phyloP scores from a whole-genome alignment of 257 asterid species.

The Salvia splendens region DNA sequence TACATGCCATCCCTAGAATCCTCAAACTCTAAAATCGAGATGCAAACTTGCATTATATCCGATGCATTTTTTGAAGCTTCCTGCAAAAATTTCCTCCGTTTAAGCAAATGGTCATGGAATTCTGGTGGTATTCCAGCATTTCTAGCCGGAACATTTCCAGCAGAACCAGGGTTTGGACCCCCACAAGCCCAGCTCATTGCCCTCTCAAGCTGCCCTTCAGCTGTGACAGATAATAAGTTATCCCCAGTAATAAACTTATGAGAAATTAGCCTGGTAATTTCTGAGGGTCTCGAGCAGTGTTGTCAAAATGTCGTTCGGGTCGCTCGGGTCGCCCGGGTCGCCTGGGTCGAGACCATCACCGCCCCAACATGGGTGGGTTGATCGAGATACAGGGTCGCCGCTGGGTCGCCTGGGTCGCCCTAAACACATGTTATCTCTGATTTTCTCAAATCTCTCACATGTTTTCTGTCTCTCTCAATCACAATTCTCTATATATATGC shows the following conservation, averaged over 20 bases:
- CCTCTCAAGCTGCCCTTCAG: conserved; percentile 99
- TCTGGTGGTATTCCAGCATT: conserved; percentile 86
- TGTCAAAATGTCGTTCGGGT: too few species aligned
- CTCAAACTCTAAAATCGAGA: conserved; percentile 88
- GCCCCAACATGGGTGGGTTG: too few species aligned
- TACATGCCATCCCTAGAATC: conserved; percentile 87
- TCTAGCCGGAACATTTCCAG: conserved; percentile 55
- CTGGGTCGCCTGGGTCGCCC: too few species aligned
- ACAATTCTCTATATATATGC: too few species aligned
- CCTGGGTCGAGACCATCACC: too few species aligned
- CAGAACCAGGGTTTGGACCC: conserved; percentile 68
- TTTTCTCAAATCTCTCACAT: too few species aligned
- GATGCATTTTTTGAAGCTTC: conserved; percentile 83
- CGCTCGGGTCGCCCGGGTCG: too few species aligned
- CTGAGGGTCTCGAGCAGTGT: too few species aligned
- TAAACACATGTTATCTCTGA: too few species aligned
- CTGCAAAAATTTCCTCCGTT: conserved; percentile 65
- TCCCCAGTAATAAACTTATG: conserved; percentile 61
- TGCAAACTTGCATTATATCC: conserved; percentile 75
- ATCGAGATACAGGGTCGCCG: too few species aligned
- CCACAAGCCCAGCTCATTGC: conserved; percentile 99
- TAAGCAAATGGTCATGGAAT: conserved; percentile 79
- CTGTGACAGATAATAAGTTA: conserved; percentile 60
- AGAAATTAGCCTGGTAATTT: conserved; percentile 56
- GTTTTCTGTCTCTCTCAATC: too few species aligned